Evolutionary conservation across 1,284 basidiomycete species (phyloP), one percentile per base, ranked within the genome.

Genomic region (Neonothopanus nambi): DNA sequence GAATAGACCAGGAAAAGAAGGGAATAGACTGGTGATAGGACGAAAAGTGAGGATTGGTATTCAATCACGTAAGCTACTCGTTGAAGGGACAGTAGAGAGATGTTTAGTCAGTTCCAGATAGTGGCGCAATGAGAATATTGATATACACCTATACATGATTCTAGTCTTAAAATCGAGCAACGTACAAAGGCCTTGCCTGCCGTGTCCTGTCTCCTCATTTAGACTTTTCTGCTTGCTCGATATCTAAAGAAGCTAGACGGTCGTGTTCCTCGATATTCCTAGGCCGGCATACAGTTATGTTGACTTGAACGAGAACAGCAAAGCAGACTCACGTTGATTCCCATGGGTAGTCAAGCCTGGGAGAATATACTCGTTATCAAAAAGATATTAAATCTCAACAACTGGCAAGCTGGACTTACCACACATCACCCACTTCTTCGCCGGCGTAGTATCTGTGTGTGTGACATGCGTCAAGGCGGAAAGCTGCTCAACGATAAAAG

Each of bases 341-440:
- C 89, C 89, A 92, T 64, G 89, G 89, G 66, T 92, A 92, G 65
- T 91, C 88, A 59, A 92, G 72, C 89, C 89, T 92, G 63, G 58
- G 53, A 49, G 26, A 13, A 46, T 7, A 39, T 12, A 13, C 37
- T 51, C 5, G n/a, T 48, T 40, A 17, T 35, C 38, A 21, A 42
- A 24, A n/a, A n/a, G n/a, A n/a, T n/a, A n/a, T 12, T 17, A 17
- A 37, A 33, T 51, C 13, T 26, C 20, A 26, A 50, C 56, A 53
- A 37, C 45, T 17, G n/a, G n/a, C n/a, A 47, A n/a, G 24, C 54
- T 30, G 41, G 51, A 65, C 76, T 64, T 61, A 82, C 84, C 84
- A 86, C 44, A 82, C 64, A 67, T 91, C 83, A 15, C 70, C 80
- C 12, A 89, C 81, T 48, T 89, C 83, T 42, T 75, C 78, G 20